phyloP scores from a whole-genome alignment of 805 yeast species.

The Ogataea ramenticola region DNA sequence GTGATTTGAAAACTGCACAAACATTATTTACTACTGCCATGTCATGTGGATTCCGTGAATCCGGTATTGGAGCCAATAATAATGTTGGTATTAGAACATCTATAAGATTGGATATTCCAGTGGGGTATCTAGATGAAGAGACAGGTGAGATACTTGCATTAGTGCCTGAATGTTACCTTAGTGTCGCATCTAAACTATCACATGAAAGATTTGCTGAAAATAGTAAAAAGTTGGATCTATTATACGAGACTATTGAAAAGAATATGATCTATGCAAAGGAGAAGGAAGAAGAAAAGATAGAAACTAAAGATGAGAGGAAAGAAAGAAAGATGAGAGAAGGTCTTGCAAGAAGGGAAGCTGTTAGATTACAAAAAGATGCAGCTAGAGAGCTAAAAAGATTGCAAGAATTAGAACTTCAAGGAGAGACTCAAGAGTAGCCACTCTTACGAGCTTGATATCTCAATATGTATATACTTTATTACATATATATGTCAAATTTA shows the following conservation, averaged over 20 bases:
- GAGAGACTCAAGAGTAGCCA: too few species aligned
- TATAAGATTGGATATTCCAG: slow-evolving; percentile 68
- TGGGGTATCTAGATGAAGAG: slow-evolving; percentile 44
- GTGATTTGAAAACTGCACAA: slow-evolving; percentile 52
- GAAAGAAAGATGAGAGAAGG: slow-evolving; percentile 49
- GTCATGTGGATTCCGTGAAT: slow-evolving; percentile 81
- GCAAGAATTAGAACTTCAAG: neutral
- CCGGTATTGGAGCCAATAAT: slow-evolving; percentile 76
- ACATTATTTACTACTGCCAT: slow-evolving; percentile 61
- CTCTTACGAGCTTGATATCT: too few species aligned
- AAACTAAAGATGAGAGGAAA: slow-evolving; percentile 53
- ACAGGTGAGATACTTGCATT: slow-evolving; percentile 26
- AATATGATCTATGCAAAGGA: slow-evolving; percentile 15
- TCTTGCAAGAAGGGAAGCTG: slow-evolving; percentile 23
- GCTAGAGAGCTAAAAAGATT: neutral
- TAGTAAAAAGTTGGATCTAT: slow-evolving; percentile 41
- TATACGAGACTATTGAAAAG: slow-evolving; percentile 35
- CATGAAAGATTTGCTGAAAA: slow-evolving; percentile 63
- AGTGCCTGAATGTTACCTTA: slow-evolving; percentile 47
- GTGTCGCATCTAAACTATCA: slow-evolving; percentile 46
- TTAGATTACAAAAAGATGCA: slow-evolving; percentile 11
- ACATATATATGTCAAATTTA: neutral
- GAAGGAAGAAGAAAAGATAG: slow-evolving; percentile 15
- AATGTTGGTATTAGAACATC: slow-evolving; percentile 74
- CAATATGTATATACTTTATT: neutral